Conservation (phyloP, 1,139 yeast species). For the Zygoascus sp. region DNA sequence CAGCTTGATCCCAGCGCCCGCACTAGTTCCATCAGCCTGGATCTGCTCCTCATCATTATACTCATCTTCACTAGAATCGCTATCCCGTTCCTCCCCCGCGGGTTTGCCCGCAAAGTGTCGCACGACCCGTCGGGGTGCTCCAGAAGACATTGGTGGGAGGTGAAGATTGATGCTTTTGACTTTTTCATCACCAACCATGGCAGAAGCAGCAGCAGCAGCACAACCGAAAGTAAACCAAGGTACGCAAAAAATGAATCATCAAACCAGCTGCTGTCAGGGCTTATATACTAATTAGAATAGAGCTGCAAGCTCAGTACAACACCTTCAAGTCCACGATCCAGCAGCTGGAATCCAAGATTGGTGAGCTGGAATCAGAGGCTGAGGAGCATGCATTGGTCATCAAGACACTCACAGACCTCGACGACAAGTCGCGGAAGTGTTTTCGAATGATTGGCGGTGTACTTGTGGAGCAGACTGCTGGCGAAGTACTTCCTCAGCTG, state of each 20-base stretch:
- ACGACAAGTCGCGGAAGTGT: conserved; percentile 58
- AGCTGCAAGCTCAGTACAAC: conserved; percentile 42
- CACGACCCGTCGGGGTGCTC: conserved; percentile 10
- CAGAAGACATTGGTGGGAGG: conserved; percentile 4
- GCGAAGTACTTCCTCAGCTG: conserved; percentile 66
- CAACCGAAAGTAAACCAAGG: conserved; percentile 24
- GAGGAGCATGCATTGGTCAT: conserved; percentile 38
- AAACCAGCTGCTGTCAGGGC: too few relatives aligned
- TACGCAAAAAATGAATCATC: conserved; percentile 12
- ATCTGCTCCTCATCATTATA: conserved; percentile 19
- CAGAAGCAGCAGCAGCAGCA: conserved; percentile 18
- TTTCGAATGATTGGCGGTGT: conserved; percentile 95
- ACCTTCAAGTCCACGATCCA: conserved; percentile 37
- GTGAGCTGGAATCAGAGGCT: conserved; percentile 40
- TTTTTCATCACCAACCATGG: conserved; percentile 15
- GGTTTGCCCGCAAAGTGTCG: conserved; percentile 28
- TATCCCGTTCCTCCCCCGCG: conserved; percentile 12
- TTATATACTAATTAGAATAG: conserved; percentile 16
- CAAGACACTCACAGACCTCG: conserved; percentile 51
- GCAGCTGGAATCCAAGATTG: conserved; percentile 37
- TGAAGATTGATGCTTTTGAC: neutral
- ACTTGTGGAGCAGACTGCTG: conserved; percentile 74
- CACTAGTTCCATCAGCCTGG: conserved; percentile 16
- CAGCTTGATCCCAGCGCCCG: conserved; percentile 6
- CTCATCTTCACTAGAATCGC: conserved; percentile 15